Evolutionary conservation across 192 early-diverging fungal species (phyloP).

Genomic region (Backusella psychrophila): DNA sequence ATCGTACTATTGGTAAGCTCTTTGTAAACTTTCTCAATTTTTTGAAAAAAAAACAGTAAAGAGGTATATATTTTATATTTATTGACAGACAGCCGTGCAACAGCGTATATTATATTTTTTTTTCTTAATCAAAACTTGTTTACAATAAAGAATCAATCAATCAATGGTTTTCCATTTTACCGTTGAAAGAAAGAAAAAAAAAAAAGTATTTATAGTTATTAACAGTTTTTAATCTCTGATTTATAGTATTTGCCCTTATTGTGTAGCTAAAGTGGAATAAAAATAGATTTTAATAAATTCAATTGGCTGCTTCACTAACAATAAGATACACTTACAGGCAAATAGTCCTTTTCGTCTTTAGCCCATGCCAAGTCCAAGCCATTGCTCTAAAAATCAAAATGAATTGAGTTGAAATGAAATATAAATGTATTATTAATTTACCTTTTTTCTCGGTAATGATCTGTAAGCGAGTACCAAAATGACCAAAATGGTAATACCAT

Average conservation of each 20-base stretch:
- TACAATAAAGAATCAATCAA: no score
- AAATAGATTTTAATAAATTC: neutral
- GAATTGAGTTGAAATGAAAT: neutral
- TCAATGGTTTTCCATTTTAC: neutral
- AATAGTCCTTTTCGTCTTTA: conserved; percentile 5
- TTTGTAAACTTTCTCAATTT: no score
- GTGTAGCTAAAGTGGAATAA: neutral
- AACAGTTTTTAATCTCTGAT: conserved; percentile 2
- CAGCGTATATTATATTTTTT: neutral
- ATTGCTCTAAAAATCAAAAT: neutral
- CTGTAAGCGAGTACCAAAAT: conserved; percentile 1
- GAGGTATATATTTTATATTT: no score
- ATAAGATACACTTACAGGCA: neutral
- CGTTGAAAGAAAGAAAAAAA: neutral
- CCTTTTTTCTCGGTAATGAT: neutral
- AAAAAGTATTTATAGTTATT: neutral
- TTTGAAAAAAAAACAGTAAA: no score
- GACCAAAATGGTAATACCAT: neutral
- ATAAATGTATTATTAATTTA: neutral
- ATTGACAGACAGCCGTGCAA: no score
- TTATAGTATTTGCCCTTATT: neutral
- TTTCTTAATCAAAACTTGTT: neutral
- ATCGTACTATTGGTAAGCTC: no score
- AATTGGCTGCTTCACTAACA: neutral
- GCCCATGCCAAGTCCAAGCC: neutral